Evolutionary conservation across 768 basidiomycete genomes (phyloP).

Genomic region (Termitomyces sp.): DNA sequence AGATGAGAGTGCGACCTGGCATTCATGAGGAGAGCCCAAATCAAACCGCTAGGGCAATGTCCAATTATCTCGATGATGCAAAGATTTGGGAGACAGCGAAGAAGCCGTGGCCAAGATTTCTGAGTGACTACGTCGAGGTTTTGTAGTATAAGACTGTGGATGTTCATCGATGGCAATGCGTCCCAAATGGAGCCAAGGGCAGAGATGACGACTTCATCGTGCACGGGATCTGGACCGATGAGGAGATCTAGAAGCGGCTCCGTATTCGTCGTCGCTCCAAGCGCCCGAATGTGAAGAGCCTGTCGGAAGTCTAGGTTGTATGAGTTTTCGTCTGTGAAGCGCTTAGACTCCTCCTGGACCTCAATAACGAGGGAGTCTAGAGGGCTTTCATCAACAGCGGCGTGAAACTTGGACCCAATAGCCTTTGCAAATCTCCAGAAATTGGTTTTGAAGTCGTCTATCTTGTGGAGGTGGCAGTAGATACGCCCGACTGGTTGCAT

Average conservation of each 20-base stretch:
- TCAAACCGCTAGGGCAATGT: slow-evolving; percentile 31
- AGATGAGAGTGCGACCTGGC: slow-evolving; percentile 23
- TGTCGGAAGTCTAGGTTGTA: slow-evolving; percentile 27
- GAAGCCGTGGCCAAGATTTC: slow-evolving; percentile 30
- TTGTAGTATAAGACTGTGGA: slow-evolving; percentile 29
- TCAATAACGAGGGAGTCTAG: slow-evolving; percentile 26
- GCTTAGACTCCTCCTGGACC: slow-evolving; percentile 20
- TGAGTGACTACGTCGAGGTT: slow-evolving; percentile 33
- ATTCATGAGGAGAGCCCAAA: slow-evolving; percentile 34
- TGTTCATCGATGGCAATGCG: slow-evolving; percentile 24
- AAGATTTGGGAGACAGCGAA: slow-evolving; percentile 23
- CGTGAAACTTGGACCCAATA: slow-evolving; percentile 21
- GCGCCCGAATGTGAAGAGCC: slow-evolving; percentile 27
- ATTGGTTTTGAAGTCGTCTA: slow-evolving; percentile 22
- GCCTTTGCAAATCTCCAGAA: slow-evolving; percentile 22
- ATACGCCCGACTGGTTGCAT: slow-evolving; percentile 22
- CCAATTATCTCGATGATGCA: slow-evolving; percentile 31
- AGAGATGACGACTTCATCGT: slow-evolving; percentile 28
- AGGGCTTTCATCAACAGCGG: slow-evolving; percentile 12
- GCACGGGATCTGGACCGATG: slow-evolving; percentile 20
- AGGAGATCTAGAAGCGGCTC: slow-evolving; percentile 26
- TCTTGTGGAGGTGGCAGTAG: slow-evolving; percentile 19
- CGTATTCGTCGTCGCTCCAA: slow-evolving; percentile 17
- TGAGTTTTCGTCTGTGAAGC: slow-evolving; percentile 16
- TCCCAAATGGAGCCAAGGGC: slow-evolving; percentile 25